Conservation (phyloP, 805 yeast genomes). For the Metschnikowia picachoensis region DNA sequence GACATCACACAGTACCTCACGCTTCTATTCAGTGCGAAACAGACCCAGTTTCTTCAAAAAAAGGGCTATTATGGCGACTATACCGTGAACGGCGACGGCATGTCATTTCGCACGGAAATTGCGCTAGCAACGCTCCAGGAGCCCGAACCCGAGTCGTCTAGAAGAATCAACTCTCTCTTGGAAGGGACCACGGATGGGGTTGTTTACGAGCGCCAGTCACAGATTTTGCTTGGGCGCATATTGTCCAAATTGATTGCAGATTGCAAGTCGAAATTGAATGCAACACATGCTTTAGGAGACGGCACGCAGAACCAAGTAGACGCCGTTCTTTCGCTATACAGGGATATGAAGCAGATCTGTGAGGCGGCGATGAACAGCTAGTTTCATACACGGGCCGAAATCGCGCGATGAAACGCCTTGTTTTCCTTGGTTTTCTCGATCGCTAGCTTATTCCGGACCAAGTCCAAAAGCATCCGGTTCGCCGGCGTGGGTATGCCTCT, state of each 20-base stretch:
- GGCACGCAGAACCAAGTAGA: conserved; percentile 6
- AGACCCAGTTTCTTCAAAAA: conserved; percentile 44
- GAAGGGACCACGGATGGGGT: conserved; percentile 50
- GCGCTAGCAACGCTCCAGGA: conserved; percentile 62
- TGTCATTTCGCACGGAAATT: conserved; percentile 72
- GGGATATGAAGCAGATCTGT: conserved; percentile 26
- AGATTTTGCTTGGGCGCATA: conserved; percentile 29
- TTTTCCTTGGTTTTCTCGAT: conserved; percentile 30
- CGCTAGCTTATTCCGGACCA: conserved; percentile 41
- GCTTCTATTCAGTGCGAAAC: conserved; percentile 31
- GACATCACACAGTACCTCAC: conserved; percentile 53
- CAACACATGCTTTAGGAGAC: conserved; percentile 12
- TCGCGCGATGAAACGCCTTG: conserved; percentile 2
- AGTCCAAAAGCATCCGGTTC: conserved; percentile 42
- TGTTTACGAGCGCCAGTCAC: conserved; percentile 29
- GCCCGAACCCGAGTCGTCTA: conserved; percentile 25
- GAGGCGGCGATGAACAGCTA: not conserved
- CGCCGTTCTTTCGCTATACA: conserved; percentile 23
- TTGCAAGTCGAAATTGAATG: conserved; percentile 20
- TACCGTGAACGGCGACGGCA: conserved; percentile 47
- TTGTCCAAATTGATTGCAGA: conserved; percentile 25
- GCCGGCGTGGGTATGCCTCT: conserved; percentile 42
- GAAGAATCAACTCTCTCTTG: conserved; percentile 34
- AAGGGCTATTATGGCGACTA: conserved; percentile 70
- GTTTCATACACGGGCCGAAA: not conserved